phyloP scores from a whole-genome alignment of 2,329 filamentous ascomycete species.

The Cephalotrichum gorgonifer region DNA sequence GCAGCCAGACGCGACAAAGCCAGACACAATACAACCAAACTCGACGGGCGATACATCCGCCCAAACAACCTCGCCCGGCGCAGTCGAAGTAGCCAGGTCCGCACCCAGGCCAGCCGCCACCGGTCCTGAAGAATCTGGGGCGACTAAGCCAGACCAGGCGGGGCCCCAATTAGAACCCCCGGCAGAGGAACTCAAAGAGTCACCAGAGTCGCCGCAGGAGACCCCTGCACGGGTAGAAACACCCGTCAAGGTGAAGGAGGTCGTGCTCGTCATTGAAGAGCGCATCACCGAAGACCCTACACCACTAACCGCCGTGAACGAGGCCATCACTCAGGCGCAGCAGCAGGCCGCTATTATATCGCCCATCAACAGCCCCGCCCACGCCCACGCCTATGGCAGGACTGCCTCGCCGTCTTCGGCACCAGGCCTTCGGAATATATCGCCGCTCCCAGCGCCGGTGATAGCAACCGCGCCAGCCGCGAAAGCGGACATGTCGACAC shows the following conservation, averaged over 20 bases:
- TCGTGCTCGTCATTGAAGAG: slow-evolving; percentile 2
- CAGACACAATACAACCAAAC: background rate
- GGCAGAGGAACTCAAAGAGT: background rate
- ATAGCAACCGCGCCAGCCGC: background rate
- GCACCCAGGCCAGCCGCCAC: too few relatives aligned
- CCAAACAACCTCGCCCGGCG: background rate
- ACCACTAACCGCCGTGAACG: background rate
- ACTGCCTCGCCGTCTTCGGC: background rate
- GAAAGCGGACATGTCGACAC: background rate
- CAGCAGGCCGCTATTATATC: background rate
- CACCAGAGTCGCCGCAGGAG: background rate
- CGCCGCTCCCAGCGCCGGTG: background rate
- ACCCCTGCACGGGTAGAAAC: background rate
- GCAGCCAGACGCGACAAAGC: background rate
- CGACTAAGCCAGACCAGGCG: background rate
- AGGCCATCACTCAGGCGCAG: background rate
- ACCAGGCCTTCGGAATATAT: background rate
- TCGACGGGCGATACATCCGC: background rate
- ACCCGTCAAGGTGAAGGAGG: slow-evolving; percentile 5
- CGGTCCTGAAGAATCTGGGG: too few relatives aligned
- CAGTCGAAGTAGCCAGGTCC: background rate
- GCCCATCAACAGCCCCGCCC: background rate
- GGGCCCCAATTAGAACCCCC: background rate
- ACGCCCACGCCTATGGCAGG: too few relatives aligned
- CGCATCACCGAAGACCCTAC: slow-evolving; percentile 3